phyloP scores from a whole-genome alignment of 2,329 filamentous ascomycete genomes.

The Akanthomyces muscarius region DNA sequence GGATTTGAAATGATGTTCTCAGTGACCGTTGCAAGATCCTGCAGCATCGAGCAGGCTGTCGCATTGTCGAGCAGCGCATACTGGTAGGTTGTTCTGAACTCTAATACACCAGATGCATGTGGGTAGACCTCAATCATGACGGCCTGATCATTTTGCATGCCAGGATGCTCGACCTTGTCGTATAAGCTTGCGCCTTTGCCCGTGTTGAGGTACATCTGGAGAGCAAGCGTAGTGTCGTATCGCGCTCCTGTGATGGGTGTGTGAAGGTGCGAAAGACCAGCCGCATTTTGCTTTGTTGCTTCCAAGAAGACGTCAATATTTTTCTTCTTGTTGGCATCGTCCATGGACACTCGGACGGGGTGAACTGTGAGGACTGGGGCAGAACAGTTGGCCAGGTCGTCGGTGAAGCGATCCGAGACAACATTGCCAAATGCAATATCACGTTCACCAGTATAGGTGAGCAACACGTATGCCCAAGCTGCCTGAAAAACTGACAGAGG shows the following conservation, averaged over 20 bases:
- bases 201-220: slow-evolving; percentile 8
- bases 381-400: slow-evolving; percentile 7
- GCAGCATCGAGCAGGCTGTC: neutral
- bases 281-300: neutral
- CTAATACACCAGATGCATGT: slow-evolving; percentile 1
- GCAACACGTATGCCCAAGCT: slow-evolving; percentile 5
- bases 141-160: slow-evolving; percentile 7
- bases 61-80: slow-evolving; percentile 2
- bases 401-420: slow-evolving; percentile 7
- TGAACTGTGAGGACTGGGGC: neutral
- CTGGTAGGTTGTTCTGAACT: slow-evolving; percentile 4
- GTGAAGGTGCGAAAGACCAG: neutral
- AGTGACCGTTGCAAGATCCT: slow-evolving; percentile 1
- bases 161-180: slow-evolving; percentile 4
- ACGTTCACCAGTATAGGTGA: slow-evolving; percentile 4
- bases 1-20: slow-evolving; percentile 1
- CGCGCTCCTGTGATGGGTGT: slow-evolving; percentile 1
- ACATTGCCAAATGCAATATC: slow-evolving; percentile 7
- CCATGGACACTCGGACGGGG: slow-evolving; percentile 1
- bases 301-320: slow-evolving; percentile 4
- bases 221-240: slow-evolving; percentile 2
- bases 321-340: neutral
- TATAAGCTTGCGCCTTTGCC: neutral
- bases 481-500: slow-evolving; percentile 4
- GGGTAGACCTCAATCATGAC: slow-evolving; percentile 8